phyloP scores from a whole-genome alignment of 1,139 yeast species.

The Geotrichum restrictum region DNA sequence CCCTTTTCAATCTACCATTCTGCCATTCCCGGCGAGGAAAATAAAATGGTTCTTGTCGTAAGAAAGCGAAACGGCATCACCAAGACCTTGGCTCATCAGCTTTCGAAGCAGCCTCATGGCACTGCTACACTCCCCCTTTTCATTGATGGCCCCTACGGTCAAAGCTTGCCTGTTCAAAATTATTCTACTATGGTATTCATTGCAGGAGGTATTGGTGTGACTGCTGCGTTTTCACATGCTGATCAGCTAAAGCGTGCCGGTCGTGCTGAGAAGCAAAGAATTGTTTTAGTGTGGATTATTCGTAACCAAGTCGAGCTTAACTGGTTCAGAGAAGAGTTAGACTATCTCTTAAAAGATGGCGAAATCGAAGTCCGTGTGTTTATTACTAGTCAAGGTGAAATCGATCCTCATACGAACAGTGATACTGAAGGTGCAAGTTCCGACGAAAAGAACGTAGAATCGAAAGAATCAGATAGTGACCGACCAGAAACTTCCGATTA shows the following conservation, averaged over 20 bases:
- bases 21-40: slow-evolving; percentile 26
- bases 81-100: slow-evolving; percentile 21
- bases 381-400: slow-evolving; percentile 5
- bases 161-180: slow-evolving; percentile 45
- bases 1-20: slow-evolving; percentile 55
- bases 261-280: slow-evolving; percentile 32
- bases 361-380: slow-evolving; percentile 42
- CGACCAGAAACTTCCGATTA: neutral
- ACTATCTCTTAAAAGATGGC: slow-evolving; percentile 32
- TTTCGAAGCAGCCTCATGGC: neutral
- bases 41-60: slow-evolving; percentile 34
- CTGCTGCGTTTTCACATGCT: slow-evolving; percentile 43
- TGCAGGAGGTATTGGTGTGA: slow-evolving; percentile 68
- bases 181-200: slow-evolving; percentile 50
- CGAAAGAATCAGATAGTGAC: neutral
- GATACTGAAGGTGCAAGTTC: neutral
- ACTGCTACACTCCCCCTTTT: slow-evolving; percentile 35
- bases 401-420: slow-evolving; percentile 8
- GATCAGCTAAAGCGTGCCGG: slow-evolving; percentile 23
- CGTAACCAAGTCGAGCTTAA: slow-evolving; percentile 45
- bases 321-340: slow-evolving; percentile 53
- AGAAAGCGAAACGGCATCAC: slow-evolving; percentile 38
- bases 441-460: neutral
- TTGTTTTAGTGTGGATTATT: slow-evolving; percentile 52
- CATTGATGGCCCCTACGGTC: slow-evolving; percentile 60